These are phyloP conservation scores for Dittrichia graveolens DNA, from an alignment of 129 eudicot species.

Conservation along the genomic window DNA sequence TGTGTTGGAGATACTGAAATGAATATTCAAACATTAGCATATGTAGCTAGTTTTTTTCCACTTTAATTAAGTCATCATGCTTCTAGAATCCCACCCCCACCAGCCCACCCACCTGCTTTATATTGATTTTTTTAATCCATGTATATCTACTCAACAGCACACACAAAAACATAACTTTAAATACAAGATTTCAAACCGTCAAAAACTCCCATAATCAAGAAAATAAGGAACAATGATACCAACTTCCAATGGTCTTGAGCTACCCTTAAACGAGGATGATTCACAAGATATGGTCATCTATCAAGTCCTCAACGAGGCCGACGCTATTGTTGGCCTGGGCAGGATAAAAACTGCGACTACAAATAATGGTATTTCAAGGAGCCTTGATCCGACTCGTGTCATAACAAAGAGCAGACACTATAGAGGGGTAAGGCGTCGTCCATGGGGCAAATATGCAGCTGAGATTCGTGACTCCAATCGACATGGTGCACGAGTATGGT, in stretches of 20 bases:
- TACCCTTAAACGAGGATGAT: conserved; percentile 74
- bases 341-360: background rate
- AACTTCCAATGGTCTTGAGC: conserved; percentile 35
- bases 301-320: conserved; percentile 66
- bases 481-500: conserved; percentile 70
- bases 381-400: conserved; percentile 34
- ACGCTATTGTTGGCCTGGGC: conserved; percentile 22
- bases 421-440: conserved; percentile 81
- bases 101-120: background rate
- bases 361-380: background rate
- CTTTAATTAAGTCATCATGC: conserved; percentile 1
- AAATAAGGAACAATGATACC: conserved; percentile 32
- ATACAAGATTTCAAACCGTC: conserved; percentile 12
- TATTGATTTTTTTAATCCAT: background rate
- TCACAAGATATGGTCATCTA: conserved; percentile 74
- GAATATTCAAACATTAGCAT: conserved; percentile 15
- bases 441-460: conserved; percentile 84
- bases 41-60: background rate
- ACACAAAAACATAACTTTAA: conserved; percentile 23
- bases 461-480: conserved; percentile 76
- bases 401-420: conserved; percentile 52
- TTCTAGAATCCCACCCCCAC: conserved; percentile 21
- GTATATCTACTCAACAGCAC: background rate
- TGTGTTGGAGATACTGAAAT: too few species aligned
- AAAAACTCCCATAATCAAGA: conserved; percentile 8